Evolutionary conservation across 768 basidiomycete genomes (phyloP), one percentile per base, ranked within the genome.

Genomic region (Vararia minispora): DNA sequence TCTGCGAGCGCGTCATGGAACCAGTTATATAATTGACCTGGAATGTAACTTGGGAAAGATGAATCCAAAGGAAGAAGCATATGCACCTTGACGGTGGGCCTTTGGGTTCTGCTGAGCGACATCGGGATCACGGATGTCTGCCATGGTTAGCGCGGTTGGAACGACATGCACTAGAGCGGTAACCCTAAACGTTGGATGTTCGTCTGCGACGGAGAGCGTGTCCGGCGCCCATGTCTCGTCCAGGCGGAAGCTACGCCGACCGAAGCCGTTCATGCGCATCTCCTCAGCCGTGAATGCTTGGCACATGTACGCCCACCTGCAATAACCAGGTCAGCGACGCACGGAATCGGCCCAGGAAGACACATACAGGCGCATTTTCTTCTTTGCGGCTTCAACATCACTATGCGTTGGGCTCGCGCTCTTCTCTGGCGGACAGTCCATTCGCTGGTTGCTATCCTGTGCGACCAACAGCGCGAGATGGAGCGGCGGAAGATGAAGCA

Each of bases 301-400:
- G 16, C 34, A 35, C 34, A 35, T 35, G 34, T 35, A 35, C 17
- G 34, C 34, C 34, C 34, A 35, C 10, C 34, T 35, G 22, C 31
- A 18, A n/a, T 33, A 6, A 12, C 13, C 34, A 12, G 10, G 11
- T 35, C 11, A 24, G 16, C 6, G 8, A 13, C 16, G 11, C 8
- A 24, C 5, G 11, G 3, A 21, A 2, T 9, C 8, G n/a, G n/a
- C n/a, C n/a, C n/a, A 4, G 1, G 13, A 8, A 18, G 12, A 12
- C 12, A 35, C 34, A 22, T 16, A 35, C 34, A 18, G 21, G 17
- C 34, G 34, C 34, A 35, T 35, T 18, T 35, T 35, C 18, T 20
- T 21, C 34, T 35, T 35, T 12, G 34, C 34, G 12, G 34, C 34
- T 23, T 35, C 34, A 3, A 35, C 17, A 23, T 35, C 34, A 16